Evolutionary conservation across 129 eudicot species (phyloP).

Genomic region (Centella asiatica): DNA sequence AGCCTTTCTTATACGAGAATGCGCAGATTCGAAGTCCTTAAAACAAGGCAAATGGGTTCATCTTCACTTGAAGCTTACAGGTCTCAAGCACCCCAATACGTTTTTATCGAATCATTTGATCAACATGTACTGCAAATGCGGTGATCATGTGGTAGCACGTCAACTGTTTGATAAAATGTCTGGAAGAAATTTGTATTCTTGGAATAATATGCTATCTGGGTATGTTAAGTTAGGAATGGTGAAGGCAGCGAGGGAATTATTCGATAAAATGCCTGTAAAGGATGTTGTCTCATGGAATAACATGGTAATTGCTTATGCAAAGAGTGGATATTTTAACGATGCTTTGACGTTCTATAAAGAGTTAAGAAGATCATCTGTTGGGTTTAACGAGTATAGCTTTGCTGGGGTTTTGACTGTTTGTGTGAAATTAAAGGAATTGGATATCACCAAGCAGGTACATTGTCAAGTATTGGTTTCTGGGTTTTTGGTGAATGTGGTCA

Average conservation of each 20-base stretch:
- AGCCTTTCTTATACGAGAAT: conserved; percentile 39
- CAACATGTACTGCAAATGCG: conserved; percentile 55
- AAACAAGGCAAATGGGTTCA: conserved; percentile 73
- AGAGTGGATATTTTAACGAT: conserved; percentile 29
- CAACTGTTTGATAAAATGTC: conserved; percentile 75
- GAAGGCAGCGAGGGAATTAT: conserved; percentile 44
- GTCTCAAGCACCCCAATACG: conserved; percentile 41
- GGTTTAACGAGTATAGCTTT: conserved; percentile 56
- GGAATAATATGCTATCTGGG: conserved; percentile 82
- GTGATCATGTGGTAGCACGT: conserved; percentile 47
- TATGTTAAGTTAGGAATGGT: conserved; percentile 67
- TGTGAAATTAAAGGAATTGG: conserved; percentile 36
- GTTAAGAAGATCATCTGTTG: conserved; percentile 30
- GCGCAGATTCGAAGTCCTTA: conserved; percentile 39
- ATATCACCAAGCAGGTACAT: conserved; percentile 53
- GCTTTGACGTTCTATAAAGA: conserved; percentile 49
- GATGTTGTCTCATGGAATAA: conserved; percentile 85
- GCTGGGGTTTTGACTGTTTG: conserved; percentile 56
- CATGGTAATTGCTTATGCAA: conserved; percentile 63
- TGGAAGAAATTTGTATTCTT: conserved; percentile 51
- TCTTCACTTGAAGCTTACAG: conserved; percentile 51
- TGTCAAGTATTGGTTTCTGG: conserved; percentile 46
- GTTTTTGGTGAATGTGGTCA: conserved; percentile 41
- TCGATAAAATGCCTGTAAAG: conserved; percentile 51
- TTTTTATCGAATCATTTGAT: conserved; percentile 50